A percentile compares a stretch with the other conserved stretches of the same genome.
Conservation (phyloP, 1,284 basidiomycete genomes). For the Leccinum olivaceoglutinosum region DNA sequence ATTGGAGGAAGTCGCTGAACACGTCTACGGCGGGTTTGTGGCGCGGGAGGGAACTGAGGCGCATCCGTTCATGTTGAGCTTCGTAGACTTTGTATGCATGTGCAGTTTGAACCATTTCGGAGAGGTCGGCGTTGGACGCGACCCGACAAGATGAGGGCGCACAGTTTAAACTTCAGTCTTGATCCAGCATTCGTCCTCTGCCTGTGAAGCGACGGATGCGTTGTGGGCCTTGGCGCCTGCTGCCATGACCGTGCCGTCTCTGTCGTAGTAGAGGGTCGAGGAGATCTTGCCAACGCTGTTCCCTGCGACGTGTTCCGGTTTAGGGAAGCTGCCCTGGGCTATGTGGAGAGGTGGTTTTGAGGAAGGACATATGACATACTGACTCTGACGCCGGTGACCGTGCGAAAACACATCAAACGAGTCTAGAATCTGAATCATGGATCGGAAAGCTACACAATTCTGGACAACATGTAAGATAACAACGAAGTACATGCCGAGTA, state of each 20-base stretch:
- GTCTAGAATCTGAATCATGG: too few species aligned
- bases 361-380: too few species aligned
- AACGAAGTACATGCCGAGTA: too few species aligned
- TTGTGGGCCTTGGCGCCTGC: constrained; percentile 58
- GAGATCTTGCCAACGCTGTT: constrained; percentile 67
- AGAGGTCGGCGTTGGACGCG: background rate
- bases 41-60: constrained; percentile 56
- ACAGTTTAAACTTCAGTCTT: constrained; percentile 57
- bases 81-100: constrained; percentile 67
- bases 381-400: too few species aligned
- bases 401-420: too few species aligned
- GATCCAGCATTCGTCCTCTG: constrained; percentile 71
- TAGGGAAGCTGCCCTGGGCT: constrained; percentile 52
- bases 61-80: constrained; percentile 79
- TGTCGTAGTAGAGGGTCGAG: constrained; percentile 67
- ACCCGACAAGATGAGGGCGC: constrained; percentile 24
- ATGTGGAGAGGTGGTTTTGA: background rate
- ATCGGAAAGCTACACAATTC: too few species aligned
- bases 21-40: constrained; percentile 63
- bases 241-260: constrained; percentile 53
- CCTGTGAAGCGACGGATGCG: constrained; percentile 19
- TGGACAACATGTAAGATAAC: too few species aligned
- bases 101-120: constrained; percentile 66
- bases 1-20: constrained; percentile 72
- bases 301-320: constrained; percentile 78